These are phyloP conservation scores for Penicillium thymicola DNA, from an alignment of 2,329 filamentous ascomycete genomes.

Conservation along the genomic window DNA sequence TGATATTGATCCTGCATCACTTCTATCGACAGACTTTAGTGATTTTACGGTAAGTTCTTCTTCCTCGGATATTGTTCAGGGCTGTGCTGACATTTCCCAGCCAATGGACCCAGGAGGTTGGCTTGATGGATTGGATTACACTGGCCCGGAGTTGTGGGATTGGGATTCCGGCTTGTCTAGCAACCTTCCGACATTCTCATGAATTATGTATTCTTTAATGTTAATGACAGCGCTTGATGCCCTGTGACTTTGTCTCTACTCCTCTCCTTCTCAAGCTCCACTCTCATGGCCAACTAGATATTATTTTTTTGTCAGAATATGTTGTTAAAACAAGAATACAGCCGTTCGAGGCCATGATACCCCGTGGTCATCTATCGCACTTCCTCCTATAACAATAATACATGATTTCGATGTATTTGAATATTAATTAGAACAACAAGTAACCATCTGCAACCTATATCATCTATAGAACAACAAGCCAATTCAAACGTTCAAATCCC, in stretches of 20 bases:
- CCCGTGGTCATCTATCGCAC: background rate
- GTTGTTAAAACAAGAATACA: background rate
- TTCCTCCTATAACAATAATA: background rate
- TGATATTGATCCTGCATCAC: constrained; percentile 27
- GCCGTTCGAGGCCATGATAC: background rate
- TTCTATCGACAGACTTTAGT: constrained; percentile 20
- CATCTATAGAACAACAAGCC: background rate
- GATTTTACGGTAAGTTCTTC: constrained; percentile 25
- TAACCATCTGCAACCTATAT: background rate
- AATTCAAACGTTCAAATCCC: background rate
- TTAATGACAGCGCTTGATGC: background rate
- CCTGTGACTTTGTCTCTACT: background rate
- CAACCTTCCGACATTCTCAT: constrained; percentile 12
- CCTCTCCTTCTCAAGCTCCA: background rate
- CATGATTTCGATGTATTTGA: background rate
- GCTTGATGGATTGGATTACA: constrained; percentile 28
- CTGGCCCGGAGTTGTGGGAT: constrained; percentile 28
- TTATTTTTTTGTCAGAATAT: background rate
- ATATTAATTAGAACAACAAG: background rate
- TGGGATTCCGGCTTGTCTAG: constrained; percentile 29
- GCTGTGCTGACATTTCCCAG: constrained; percentile 18
- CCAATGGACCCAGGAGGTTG: constrained; percentile 32
- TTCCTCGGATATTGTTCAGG: background rate
- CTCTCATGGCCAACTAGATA: background rate
- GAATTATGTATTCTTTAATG: background rate